A percentile compares a stretch with the other conserved stretches of the same genome.
Conservation (phyloP, 306 rosid species). For the Gastrolobium bilobum region DNA sequence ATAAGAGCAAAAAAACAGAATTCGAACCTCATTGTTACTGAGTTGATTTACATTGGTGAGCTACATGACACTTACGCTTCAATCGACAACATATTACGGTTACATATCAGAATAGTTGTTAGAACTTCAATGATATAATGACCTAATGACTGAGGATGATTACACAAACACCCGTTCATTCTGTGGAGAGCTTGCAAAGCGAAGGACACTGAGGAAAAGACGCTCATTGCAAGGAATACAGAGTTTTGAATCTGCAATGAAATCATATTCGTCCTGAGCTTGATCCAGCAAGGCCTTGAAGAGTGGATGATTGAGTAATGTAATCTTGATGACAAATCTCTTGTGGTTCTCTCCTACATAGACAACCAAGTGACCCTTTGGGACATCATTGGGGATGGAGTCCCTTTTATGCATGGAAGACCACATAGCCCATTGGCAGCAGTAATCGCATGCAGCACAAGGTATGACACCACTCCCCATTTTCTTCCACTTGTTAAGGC, state of each 20-base stretch:
- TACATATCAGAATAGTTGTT: slow-evolving; percentile 52
- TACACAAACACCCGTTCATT: slow-evolving; percentile 38
- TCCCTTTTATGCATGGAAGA: slow-evolving; percentile 53
- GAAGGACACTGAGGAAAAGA: slow-evolving; percentile 71
- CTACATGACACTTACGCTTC: slow-evolving; percentile 38
- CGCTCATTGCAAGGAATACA: slow-evolving; percentile 86
- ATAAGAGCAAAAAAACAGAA: slow-evolving; percentile 34
- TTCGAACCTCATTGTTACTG: not conserved
- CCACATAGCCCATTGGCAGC: slow-evolving; percentile 68
- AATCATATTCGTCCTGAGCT: slow-evolving; percentile 86
- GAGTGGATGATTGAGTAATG: slow-evolving; percentile 82
- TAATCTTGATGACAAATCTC: slow-evolving; percentile 82
- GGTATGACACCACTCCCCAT: slow-evolving; percentile 60
- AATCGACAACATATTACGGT: slow-evolving; percentile 44
- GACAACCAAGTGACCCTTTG: slow-evolving; percentile 94
- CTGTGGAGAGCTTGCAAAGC: slow-evolving; percentile 58
- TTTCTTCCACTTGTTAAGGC: slow-evolving; percentile 79
- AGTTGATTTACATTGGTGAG: slow-evolving; percentile 46
- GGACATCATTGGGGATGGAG: slow-evolving; percentile 87
- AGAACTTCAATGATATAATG: slow-evolving; percentile 38
- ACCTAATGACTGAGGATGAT: slow-evolving; percentile 32
- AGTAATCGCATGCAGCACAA: slow-evolving; percentile 59
- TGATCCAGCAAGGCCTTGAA: slow-evolving; percentile 86
- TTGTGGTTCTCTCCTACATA: slow-evolving; percentile 82
- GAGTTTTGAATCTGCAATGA: slow-evolving; percentile 72